These are phyloP conservation scores for barrel medic (Medicago truncatula) DNA, from an alignment of 306 rosid genomes.

Conservation along the genomic window MtrunA17r5.0-ANR NC_053046.1:39001001-39001500, in stretches of 20 bases:
- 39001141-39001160: conserved; percentile 23
- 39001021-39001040: conserved; percentile 11
- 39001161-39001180: conserved; percentile 5
- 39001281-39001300: too few relatives aligned
- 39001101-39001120: conserved; percentile 42
- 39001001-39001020: conserved; percentile 7
- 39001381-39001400: too few relatives aligned
- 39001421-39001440: too few relatives aligned
- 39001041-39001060: conserved; percentile 51
- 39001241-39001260: conserved; percentile 92
- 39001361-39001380: too few relatives aligned
- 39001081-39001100: conserved; percentile 97
- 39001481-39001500: too few relatives aligned
- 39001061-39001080: conserved; percentile 99
- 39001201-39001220: conserved; percentile 88
- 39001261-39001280: conserved; percentile 62
- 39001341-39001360: too few relatives aligned
- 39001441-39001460: too few relatives aligned
- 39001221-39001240: conserved; percentile 80
- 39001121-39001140: conserved; percentile 27
- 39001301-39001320: too few relatives aligned
- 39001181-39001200: conserved; percentile 90
- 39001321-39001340: too few relatives aligned
- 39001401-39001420: too few relatives aligned
- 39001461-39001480: too few relatives aligned